phyloP scores from a whole-genome alignment of 208 protist genomes.

The Naegleria lovaniensis region DNA sequence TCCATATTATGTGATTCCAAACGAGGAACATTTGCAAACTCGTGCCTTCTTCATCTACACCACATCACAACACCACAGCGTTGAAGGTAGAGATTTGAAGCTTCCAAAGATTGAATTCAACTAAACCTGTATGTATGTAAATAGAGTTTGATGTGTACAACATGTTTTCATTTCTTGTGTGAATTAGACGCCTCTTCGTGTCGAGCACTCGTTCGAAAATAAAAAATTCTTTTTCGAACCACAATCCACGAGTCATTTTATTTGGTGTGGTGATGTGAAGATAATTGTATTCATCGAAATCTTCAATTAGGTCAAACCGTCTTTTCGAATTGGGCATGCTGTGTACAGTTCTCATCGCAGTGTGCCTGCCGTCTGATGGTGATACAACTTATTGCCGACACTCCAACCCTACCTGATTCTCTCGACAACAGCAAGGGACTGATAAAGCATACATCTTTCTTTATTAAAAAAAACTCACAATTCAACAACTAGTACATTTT shows the following conservation, averaged over 20 bases:
- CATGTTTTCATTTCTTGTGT: no score
- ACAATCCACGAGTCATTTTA: no score
- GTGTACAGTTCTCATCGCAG: neutral
- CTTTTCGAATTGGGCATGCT: neutral
- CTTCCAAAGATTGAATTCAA: neutral
- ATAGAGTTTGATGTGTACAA: no score
- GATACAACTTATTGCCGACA: neutral
- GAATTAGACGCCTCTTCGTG: no score
- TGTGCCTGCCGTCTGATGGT: neutral
- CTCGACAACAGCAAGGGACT: neutral
- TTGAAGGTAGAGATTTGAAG: neutral
- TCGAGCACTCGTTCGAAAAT: no score
- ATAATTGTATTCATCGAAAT: no score
- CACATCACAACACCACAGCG: neutral
- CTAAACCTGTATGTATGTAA: neutral
- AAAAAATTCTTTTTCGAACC: no score
- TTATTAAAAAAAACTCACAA: no score
- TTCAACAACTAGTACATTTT: no score
- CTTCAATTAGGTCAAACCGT: neutral
- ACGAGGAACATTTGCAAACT: conserved; percentile 40
- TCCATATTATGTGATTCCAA: conserved; percentile 38
- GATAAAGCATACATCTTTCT: neutral
- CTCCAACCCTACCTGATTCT: neutral
- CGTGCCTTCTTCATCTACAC: conserved; percentile 47
- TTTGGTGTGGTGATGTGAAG: no score